phyloP scores from a whole-genome alignment of 225 moss, liverwort and hornwort genomes.

The Pleurozium schreberi region DNA sequence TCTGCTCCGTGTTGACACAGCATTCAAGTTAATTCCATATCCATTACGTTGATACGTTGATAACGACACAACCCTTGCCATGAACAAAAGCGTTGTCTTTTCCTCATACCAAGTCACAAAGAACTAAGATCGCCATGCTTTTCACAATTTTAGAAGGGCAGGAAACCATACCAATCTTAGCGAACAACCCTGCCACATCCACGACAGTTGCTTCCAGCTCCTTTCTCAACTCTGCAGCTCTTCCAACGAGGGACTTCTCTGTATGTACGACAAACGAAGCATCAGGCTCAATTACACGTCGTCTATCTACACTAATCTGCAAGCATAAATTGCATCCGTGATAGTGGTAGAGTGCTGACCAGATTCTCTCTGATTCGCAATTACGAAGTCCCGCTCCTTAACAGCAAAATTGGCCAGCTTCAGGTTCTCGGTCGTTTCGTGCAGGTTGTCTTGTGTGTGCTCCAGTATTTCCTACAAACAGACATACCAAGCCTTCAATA shows the following conservation, averaged over 20 bases:
- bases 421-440: neutral
- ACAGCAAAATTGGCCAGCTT: neutral
- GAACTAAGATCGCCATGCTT: neutral
- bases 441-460: neutral
- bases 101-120: neutral
- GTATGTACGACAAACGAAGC: neutral
- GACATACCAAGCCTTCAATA: neutral
- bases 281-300: neutral
- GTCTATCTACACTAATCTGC: neutral
- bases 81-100: neutral
- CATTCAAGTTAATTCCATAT: neutral
- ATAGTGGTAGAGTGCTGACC: neutral
- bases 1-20: neutral
- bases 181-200: neutral
- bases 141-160: neutral
- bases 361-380: neutral
- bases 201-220: neutral
- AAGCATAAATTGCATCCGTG: neutral
- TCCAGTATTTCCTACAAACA: neutral
- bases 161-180: neutral
- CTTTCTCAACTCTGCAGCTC: neutral
- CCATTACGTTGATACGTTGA: neutral
- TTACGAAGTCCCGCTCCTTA: neutral
- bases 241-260: neutral
- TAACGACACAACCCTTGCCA: neutral